Conservation (phyloP, 75 land plant species). For the Ceratopteris richardii region DNA sequence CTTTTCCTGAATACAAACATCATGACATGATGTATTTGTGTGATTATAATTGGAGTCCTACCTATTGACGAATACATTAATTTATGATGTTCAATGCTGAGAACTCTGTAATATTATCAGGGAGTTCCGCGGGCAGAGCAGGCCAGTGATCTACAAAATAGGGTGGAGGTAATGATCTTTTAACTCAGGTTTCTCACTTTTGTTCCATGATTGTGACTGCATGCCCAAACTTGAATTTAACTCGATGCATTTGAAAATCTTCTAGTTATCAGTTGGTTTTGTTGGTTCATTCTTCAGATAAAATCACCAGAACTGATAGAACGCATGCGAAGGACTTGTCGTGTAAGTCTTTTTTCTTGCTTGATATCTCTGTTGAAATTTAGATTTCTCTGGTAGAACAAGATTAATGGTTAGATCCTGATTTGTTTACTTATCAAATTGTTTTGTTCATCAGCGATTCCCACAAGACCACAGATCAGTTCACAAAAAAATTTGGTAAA, state of each 20-base stretch:
- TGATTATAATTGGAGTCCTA: no score
- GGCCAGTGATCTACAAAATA: slow-evolving; percentile 70
- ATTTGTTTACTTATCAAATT: no score
- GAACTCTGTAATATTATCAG: slow-evolving; percentile 21
- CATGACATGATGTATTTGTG: no score
- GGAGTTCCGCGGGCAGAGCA: slow-evolving; percentile 78
- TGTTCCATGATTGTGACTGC: not conserved
- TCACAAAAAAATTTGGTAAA: no score
- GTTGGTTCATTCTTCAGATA: slow-evolving; percentile 36
- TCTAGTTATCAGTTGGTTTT: not conserved
- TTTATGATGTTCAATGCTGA: not conserved
- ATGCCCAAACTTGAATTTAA: no score
- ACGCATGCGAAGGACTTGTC: slow-evolving; percentile 77
- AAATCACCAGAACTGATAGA: slow-evolving; percentile 86
- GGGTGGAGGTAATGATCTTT: slow-evolving; percentile 68
- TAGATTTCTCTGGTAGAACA: no score
- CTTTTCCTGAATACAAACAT: no score
- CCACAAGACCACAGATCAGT: no score
- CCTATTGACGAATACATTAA: no score
- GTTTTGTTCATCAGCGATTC: no score
- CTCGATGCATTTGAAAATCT: no score
- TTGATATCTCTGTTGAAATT: not conserved
- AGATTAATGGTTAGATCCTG: no score
- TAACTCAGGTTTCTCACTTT: not conserved
- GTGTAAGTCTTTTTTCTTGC: slow-evolving; percentile 38